Conservation (phyloP, 208 protist genomes). For the Leptomonas seymouri region DNA sequence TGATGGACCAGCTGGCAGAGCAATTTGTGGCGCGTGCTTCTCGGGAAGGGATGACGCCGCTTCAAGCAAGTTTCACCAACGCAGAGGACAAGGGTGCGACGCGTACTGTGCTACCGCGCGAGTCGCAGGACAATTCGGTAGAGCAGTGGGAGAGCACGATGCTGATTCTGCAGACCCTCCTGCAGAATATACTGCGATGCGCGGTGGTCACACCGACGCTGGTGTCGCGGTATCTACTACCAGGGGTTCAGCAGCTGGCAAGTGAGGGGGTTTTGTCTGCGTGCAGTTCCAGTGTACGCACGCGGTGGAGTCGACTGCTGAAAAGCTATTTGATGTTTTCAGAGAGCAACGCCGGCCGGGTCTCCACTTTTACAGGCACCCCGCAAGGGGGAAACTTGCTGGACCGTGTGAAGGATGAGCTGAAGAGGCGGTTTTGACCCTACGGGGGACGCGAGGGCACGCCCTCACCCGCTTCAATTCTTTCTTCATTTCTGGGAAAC, state of each 20-base stretch:
- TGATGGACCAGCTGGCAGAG: constrained; percentile 57
- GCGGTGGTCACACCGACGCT: constrained; percentile 71
- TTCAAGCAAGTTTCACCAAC: background rate
- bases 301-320: constrained; percentile 45
- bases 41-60: constrained; percentile 11
- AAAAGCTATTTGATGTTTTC: constrained; percentile 53
- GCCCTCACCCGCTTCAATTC: background rate
- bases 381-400: constrained; percentile 41
- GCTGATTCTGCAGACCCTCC: constrained; percentile 41
- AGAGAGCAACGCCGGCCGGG: constrained; percentile 40
- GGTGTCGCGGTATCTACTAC: constrained; percentile 55
- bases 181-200: constrained; percentile 53
- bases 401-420: constrained; percentile 59
- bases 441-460: background rate
- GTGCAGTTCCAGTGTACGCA: constrained; percentile 35
- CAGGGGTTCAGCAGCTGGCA: constrained; percentile 46
- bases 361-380: constrained; percentile 12
- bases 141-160: constrained; percentile 51
- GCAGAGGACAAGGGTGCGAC: background rate
- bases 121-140: constrained; percentile 13
- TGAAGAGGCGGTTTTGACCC: constrained; percentile 49
- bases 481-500: background rate
- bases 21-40: constrained; percentile 28
- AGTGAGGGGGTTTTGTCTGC: constrained; percentile 31
- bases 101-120: background rate